These are phyloP conservation scores for Cyanophora paradoxa DNA, from an alignment of 78 protist species.

Conservation along the genomic window DNA sequence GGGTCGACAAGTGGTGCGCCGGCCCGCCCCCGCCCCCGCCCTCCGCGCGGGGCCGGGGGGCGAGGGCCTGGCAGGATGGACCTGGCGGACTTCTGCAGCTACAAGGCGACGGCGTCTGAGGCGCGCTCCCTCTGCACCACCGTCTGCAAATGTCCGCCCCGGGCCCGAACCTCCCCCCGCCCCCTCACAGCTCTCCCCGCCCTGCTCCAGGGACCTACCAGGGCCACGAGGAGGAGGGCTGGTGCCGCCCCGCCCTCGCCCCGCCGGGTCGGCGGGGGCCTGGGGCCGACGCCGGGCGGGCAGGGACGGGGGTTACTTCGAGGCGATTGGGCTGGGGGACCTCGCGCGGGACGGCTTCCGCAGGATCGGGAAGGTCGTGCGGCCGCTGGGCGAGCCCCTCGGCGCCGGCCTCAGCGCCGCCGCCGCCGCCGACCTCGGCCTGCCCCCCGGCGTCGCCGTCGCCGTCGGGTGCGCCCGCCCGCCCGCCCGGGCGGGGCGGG, in stretches of 20 bases:
- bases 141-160: constrained; percentile 41
- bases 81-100: constrained; percentile 30
- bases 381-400: neutral
- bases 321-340: neutral
- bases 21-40: too few species aligned
- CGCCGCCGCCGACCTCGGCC: constrained; percentile 1
- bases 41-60: too few species aligned
- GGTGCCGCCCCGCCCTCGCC: too few species aligned
- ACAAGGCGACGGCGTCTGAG: constrained; percentile 10
- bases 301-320: neutral
- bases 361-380: neutral
- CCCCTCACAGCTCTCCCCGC: too few species aligned
- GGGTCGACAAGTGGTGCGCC: neutral
- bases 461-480: too few species aligned
- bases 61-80: too few species aligned
- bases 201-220: constrained; percentile 27
- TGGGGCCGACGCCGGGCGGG: too few species aligned
- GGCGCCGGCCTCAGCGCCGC: neutral
- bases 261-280: too few species aligned
- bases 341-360: neutral
- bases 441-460: neutral
- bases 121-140: constrained; percentile 27
- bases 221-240: neutral
- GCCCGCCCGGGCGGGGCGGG: too few species aligned
- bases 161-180: too few species aligned